These are phyloP conservation scores for Styphnolobium japonicum DNA, from an alignment of 306 rosid genomes.

Conservation along the genomic window DNA sequence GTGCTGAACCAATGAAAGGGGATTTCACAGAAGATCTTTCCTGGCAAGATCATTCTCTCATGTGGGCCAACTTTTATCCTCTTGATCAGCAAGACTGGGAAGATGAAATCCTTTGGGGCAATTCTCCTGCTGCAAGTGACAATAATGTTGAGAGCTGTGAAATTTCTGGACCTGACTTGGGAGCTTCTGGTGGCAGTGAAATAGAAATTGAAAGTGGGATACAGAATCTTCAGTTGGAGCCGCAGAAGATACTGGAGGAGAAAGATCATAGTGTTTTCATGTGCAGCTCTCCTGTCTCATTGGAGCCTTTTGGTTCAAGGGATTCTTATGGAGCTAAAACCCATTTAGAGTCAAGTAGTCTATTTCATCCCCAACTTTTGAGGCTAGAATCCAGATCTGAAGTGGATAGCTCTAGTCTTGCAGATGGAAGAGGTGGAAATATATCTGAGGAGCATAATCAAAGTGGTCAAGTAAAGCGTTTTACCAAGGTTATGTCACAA, in stretches of 20 bases:
- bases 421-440: conserved; percentile 43
- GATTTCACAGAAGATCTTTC: conserved; percentile 33
- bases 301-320: conserved; percentile 65
- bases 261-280: conserved; percentile 31
- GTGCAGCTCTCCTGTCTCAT: conserved; percentile 41
- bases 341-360: conserved; percentile 36
- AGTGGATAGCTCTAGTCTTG: conserved; percentile 38
- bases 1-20: conserved; percentile 73
- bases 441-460: conserved; percentile 44
- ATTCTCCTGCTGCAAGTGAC: conserved; percentile 61
- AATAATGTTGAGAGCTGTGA: conserved; percentile 54
- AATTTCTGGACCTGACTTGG: conserved; percentile 60
- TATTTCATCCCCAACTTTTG: conserved; percentile 84
- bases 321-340: conserved; percentile 40
- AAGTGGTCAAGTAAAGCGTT: conserved; percentile 46
- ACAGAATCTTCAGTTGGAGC: conserved; percentile 33
- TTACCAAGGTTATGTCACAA: conserved; percentile 56
- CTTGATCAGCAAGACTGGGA: conserved; percentile 96
- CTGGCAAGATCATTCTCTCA: conserved; percentile 37
- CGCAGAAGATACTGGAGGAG: conserved; percentile 37
- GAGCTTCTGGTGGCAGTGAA: conserved; percentile 49
- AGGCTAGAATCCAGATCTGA: conserved; percentile 64
- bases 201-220: conserved; percentile 47
- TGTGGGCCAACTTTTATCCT: conserved; percentile 54
- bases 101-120: conserved; percentile 79